These are phyloP conservation scores for Adansonia madagascariensis DNA, from an alignment of 441 rosid genomes.

Conservation along the genomic window DNA sequence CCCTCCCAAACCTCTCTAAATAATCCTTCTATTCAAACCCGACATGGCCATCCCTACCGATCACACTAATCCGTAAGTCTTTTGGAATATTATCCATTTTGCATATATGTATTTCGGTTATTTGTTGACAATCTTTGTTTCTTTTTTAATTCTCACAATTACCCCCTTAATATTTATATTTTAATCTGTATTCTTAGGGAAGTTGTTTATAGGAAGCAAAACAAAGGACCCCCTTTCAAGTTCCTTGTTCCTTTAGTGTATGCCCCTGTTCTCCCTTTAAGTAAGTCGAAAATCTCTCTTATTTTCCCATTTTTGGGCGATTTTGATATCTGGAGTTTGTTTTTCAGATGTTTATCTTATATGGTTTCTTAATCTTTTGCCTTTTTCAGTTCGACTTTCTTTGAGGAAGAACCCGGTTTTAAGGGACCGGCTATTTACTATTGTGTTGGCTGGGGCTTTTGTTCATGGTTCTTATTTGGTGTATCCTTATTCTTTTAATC, in stretches of 20 bases:
- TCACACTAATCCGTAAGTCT: slow-evolving; percentile 44
- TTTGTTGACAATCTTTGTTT: neutral
- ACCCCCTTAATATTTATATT: neutral
- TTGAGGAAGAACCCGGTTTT: slow-evolving; percentile 74
- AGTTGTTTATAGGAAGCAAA: slow-evolving; percentile 48
- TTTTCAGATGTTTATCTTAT: neutral
- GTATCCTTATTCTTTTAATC: slow-evolving; percentile 64
- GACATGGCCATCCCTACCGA: slow-evolving; percentile 60
- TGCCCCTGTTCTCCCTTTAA: slow-evolving; percentile 93
- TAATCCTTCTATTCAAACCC: neutral
- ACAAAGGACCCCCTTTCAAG: slow-evolving; percentile 64
- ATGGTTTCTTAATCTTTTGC: slow-evolving; percentile 2
- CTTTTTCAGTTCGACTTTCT: slow-evolving; percentile 61
- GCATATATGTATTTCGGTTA: neutral
- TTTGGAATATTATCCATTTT: neutral
- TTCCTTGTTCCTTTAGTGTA: slow-evolving; percentile 83
- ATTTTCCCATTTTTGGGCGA: neutral
- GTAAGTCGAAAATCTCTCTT: slow-evolving; percentile 37
- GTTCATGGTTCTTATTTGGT: slow-evolving; percentile 88
- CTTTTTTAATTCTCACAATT: neutral
- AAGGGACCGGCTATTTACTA: slow-evolving; percentile 79
- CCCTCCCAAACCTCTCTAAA: neutral
- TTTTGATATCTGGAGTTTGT: slow-evolving; percentile 9
- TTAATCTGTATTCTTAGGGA: slow-evolving; percentile 30
- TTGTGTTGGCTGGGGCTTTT: slow-evolving; percentile 80